Base-by-base conservation (phyloP, 1,139 yeast genomes). In the Taphrina sp. region DNA sequence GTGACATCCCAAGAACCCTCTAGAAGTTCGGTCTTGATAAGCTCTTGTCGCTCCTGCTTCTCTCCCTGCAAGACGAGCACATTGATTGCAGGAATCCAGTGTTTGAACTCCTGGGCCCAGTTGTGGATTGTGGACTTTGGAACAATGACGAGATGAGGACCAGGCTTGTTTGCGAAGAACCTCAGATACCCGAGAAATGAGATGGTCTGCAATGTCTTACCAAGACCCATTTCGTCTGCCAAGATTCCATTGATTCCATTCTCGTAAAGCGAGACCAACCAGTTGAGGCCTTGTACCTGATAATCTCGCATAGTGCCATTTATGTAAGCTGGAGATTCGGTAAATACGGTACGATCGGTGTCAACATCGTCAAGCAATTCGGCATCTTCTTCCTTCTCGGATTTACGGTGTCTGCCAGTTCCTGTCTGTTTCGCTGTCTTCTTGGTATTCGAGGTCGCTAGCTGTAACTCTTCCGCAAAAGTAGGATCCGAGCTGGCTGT, bases 201-300 rank as follows among this genome's bases (percentile, higher is more conserved):
- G 46, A 92, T 92, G 65, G 95, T 85, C 72, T 92, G 98, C 19
- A 94, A 96, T 0, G 99, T 92, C 69, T 92, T 92, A 67, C 98
- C 98, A 61, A 92, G 78, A 61, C 98, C 98, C 98, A 92, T 92
- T 72, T 92, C 98, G 72, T 92, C 98, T 4, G 98, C 98, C 58
- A 92, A 76, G 62, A 92, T 92, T 70, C 98, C 98, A 68, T 94
- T 92, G 67, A 94, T 92, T 73, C 97, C 97, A 71, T 92, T 97
- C 68, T 92, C 97, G 67, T 94, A 94, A 63, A 92, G 76, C 67
- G 89, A 90, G 17, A 96, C 97, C 63, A 92, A 77, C 98, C 98
- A 92, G 66, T 90, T 92, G 65, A 92, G 80, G 64, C 98, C 98
- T 73, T 92, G 92, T 63, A 92, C 72, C 73, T 92, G 98, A 69